Evolutionary conservation across 2,329 filamentous ascomycete species (phyloP).

Genomic region (Rhynchosporium agropyri): DNA sequence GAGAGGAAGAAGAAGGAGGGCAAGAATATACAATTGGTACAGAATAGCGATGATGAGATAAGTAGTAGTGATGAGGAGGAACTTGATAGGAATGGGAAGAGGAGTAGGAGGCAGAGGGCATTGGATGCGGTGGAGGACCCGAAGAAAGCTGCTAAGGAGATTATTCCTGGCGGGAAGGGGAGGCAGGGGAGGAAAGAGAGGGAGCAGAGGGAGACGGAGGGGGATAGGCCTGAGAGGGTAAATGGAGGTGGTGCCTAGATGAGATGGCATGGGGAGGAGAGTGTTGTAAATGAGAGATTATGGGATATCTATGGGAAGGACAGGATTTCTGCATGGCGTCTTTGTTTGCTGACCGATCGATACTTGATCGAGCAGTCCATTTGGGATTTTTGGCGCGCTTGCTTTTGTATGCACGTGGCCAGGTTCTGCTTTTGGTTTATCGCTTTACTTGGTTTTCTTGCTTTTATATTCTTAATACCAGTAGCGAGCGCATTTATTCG

Average conservation of each 20-base stretch:
- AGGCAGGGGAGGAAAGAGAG: conserved; percentile 25
- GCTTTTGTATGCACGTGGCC: no score
- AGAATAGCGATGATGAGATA: conserved; percentile 50
- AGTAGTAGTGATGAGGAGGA: conserved; percentile 44
- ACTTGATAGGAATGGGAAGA: conserved; percentile 41
- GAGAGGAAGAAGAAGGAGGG: conserved; percentile 71
- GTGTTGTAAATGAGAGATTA: neutral
- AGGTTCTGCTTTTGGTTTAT: no score
- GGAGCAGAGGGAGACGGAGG: conserved; percentile 31
- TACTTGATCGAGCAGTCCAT: no score
- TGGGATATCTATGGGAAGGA: neutral
- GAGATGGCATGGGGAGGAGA: neutral
- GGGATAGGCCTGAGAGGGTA: conserved; percentile 25
- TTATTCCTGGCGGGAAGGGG: conserved; percentile 32
- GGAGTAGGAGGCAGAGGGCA: conserved; percentile 52
- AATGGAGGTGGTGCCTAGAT: neutral
- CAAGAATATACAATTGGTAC: conserved; percentile 54
- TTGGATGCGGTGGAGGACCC: conserved; percentile 48
- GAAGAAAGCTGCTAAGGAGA: conserved; percentile 30
- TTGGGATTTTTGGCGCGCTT: no score
- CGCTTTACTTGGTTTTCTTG: no score
- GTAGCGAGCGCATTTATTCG: no score
- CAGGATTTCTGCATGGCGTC: neutral
- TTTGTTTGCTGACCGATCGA: no score
- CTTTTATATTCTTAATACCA: no score